These are phyloP conservation scores for Sporothrix mexicana DNA, from an alignment of 2,329 filamentous ascomycete genomes.

Conservation along the genomic window DNA sequence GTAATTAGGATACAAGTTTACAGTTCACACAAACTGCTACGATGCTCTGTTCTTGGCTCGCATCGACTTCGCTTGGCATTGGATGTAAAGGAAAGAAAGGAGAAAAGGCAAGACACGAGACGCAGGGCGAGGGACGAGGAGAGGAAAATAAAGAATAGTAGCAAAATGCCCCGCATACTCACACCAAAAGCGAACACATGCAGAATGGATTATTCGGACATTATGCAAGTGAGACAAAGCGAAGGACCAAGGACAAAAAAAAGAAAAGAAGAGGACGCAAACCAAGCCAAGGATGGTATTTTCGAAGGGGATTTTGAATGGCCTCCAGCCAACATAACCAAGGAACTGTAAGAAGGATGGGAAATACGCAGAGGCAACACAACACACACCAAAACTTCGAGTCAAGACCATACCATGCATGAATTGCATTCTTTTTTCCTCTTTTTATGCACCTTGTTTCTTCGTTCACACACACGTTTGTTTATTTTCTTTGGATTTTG, in stretches of 20 bases:
- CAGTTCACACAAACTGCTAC: no score
- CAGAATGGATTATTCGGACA: not conserved
- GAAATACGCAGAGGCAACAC: conserved; percentile 11
- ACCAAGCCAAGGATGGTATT: not conserved
- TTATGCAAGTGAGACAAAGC: not conserved
- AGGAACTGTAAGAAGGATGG: conserved; percentile 1
- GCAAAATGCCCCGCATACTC: conserved; percentile 9
- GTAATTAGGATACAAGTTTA: no score
- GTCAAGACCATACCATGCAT: not conserved
- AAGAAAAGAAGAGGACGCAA: not conserved
- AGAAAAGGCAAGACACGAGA: not conserved
- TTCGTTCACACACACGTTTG: not conserved
- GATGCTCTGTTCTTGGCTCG: not conserved
- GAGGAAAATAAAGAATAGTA: not conserved
- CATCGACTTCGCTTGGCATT: not conserved
- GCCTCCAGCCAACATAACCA: no score
- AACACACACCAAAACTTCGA: not conserved
- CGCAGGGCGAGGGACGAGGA: not conserved
- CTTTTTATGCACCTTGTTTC: not conserved
- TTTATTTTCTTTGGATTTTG: not conserved
- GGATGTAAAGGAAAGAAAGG: not conserved
- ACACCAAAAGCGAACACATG: not conserved
- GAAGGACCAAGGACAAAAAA: not conserved
- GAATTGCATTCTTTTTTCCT: not conserved
- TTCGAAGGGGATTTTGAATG: not conserved